Conservation (phyloP, 1,284 basidiomycete genomes). For the Austroboletus niveus region DNA sequence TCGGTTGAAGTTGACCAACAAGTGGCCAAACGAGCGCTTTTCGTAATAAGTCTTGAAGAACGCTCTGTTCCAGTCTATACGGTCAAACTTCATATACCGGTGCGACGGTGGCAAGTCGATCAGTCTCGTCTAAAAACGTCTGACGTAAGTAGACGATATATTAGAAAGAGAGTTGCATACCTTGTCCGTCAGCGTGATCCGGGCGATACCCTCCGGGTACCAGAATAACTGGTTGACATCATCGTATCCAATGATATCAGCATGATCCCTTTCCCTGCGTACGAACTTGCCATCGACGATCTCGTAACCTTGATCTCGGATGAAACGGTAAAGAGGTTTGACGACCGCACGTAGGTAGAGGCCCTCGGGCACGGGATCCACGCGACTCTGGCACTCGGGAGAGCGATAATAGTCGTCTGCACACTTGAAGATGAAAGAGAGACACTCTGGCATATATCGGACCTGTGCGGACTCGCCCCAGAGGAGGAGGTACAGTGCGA, state of each 20-base stretch:
- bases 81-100: conserved; percentile 87
- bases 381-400: conserved; percentile 93
- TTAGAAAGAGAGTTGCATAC: conserved; percentile 41
- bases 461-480: conserved; percentile 99
- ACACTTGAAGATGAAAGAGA: conserved; percentile 99
- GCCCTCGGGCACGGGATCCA: conserved; percentile 94
- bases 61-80: conserved; percentile 87
- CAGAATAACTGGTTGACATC: conserved; percentile 99
- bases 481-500: conserved; percentile 93
- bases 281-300: conserved; percentile 95
- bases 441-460: conserved; percentile 93
- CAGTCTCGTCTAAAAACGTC: conserved; percentile 35
- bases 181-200: conserved; percentile 87
- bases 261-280: conserved; percentile 91
- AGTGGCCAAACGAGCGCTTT: conserved; percentile 86
- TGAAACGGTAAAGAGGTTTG: conserved; percentile 94
- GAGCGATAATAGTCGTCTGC: conserved; percentile 99
- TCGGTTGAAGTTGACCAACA: conserved; percentile 96
- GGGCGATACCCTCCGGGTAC: conserved; percentile 97
- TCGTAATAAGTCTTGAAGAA: conserved; percentile 98
- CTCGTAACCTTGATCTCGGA: conserved; percentile 98
- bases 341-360: conserved; percentile 91
- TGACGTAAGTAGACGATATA: conserved; percentile 57
- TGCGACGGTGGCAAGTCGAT: conserved; percentile 88
- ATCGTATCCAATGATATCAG: conserved; percentile 96